phyloP scores from a whole-genome alignment of 148 eudicot genomes.

The Rhododendron kiyosumense region DNA sequence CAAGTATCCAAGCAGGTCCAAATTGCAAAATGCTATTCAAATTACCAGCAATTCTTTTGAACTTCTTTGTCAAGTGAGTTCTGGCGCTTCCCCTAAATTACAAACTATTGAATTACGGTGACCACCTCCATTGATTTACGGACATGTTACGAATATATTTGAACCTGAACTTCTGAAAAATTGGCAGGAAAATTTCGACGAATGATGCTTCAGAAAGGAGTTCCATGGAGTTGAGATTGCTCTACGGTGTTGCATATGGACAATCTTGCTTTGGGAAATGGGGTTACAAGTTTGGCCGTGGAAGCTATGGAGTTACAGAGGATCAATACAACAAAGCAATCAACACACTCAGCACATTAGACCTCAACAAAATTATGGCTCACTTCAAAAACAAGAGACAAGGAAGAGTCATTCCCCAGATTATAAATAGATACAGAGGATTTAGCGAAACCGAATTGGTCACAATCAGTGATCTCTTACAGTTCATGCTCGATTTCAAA shows the following conservation, averaged over 20 bases:
- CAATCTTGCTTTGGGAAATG: conserved; percentile 35
- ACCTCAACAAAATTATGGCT: conserved; percentile 19
- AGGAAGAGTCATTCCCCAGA: conserved; percentile 10
- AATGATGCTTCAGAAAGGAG: conserved; percentile 6
- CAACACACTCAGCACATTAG: conserved; percentile 17
- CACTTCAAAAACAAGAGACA: conserved; percentile 16
- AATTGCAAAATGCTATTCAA: background rate
- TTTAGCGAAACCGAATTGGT: conserved; percentile 13
- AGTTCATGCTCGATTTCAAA: conserved; percentile 20
- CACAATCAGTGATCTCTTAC: conserved; percentile 27
- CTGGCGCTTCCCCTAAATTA: background rate
- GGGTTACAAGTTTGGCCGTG: conserved; percentile 33
- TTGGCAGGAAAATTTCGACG: conserved; percentile 29
- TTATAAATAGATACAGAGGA: conserved; percentile 19
- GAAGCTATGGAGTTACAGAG: conserved; percentile 27
- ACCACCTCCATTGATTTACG: background rate
- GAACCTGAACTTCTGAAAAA: background rate
- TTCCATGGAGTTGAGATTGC: conserved; percentile 24
- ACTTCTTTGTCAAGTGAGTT: background rate
- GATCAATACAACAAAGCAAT: conserved; percentile 19
- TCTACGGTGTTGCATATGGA: conserved; percentile 24
- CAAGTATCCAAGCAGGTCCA: background rate
- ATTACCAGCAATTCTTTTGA: background rate
- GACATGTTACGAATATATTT: background rate
- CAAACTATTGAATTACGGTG: background rate